These are phyloP conservation scores for Jatropha curcas DNA, from an alignment of 345 rosid species.

Conservation along the genomic window DNA sequence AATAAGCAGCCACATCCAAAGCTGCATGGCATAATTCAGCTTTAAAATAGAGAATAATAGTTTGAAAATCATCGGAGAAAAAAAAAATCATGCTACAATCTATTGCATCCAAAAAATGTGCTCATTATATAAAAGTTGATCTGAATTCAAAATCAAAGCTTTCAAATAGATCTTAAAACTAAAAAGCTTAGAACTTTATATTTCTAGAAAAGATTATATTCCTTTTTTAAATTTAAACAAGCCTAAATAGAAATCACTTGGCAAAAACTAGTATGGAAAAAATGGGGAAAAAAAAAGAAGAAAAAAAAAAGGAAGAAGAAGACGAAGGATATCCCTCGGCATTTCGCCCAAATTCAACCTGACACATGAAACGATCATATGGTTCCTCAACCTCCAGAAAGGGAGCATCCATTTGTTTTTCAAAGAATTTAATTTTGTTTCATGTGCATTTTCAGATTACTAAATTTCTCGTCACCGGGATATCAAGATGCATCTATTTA, in stretches of 20 bases:
- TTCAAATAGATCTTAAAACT: too few species aligned
- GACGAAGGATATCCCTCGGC: conserved; percentile 21
- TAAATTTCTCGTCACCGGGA: conserved; percentile 40
- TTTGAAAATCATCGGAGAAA: too few species aligned
- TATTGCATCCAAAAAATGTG: neutral
- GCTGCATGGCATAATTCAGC: too few species aligned
- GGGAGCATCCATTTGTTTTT: conserved; percentile 29
- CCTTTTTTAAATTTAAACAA: too few species aligned
- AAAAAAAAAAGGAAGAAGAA: neutral
- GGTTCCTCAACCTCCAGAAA: conserved; percentile 33
- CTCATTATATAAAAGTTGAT: too few species aligned
- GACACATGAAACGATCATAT: conserved; percentile 13
- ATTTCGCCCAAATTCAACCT: conserved; percentile 35
- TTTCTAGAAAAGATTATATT: neutral
- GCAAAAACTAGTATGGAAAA: too few species aligned
- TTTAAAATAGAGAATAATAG: too few species aligned
- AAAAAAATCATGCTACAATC: too few species aligned
- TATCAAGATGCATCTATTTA: neutral
- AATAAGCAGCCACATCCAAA: too few species aligned
- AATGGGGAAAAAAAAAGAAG: neutral
- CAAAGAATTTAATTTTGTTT: neutral
- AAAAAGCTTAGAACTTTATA: too few species aligned
- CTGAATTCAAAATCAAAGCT: neutral
- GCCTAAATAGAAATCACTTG: too few species aligned
- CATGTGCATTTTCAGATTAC: conserved; percentile 34